These are phyloP conservation scores for Protomyces pachydermus DNA, from an alignment of 1,139 yeast species.

Conservation along the genomic window DNA sequence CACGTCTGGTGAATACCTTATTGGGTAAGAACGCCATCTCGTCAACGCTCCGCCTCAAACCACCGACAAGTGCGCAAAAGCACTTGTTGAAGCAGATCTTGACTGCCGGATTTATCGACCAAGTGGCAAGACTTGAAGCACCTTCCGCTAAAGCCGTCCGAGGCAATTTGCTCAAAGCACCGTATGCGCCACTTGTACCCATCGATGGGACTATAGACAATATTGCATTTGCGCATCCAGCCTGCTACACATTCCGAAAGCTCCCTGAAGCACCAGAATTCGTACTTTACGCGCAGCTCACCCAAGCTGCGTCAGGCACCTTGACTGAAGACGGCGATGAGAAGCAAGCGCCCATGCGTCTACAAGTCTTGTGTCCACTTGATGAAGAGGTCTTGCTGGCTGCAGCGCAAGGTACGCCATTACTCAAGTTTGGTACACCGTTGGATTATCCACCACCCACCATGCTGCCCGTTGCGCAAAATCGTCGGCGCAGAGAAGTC, in stretches of 20 bases:
- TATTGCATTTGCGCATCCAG: slow-evolving; percentile 26
- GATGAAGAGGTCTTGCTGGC: slow-evolving; percentile 10
- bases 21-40: slow-evolving; percentile 45
- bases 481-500: slow-evolving; percentile 4
- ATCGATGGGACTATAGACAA: slow-evolving; percentile 8
- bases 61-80: slow-evolving; percentile 67
- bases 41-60: slow-evolving; percentile 56
- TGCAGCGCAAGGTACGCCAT: slow-evolving; percentile 25
- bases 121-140: slow-evolving; percentile 80
- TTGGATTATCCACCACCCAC: neutral
- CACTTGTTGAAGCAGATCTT: slow-evolving; percentile 84
- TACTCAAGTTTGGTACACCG: slow-evolving; percentile 26
- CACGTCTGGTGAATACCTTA: slow-evolving; percentile 63
- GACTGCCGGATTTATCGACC: slow-evolving; percentile 89
- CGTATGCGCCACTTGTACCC: slow-evolving; percentile 27
- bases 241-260: slow-evolving; percentile 18
- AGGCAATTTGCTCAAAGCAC: slow-evolving; percentile 18
- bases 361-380: slow-evolving; percentile 23
- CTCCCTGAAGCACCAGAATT: slow-evolving; percentile 24
- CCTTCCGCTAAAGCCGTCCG: slow-evolving; percentile 44
- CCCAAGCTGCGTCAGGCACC: neutral
- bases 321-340: neutral
- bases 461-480: slow-evolving; percentile 7
- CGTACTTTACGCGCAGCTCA: slow-evolving; percentile 16
- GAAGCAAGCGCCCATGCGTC: slow-evolving; percentile 1